These are phyloP conservation scores for Acanthamoeba quina DNA, from an alignment of 208 protist species.

Conservation along the genomic window DNA sequence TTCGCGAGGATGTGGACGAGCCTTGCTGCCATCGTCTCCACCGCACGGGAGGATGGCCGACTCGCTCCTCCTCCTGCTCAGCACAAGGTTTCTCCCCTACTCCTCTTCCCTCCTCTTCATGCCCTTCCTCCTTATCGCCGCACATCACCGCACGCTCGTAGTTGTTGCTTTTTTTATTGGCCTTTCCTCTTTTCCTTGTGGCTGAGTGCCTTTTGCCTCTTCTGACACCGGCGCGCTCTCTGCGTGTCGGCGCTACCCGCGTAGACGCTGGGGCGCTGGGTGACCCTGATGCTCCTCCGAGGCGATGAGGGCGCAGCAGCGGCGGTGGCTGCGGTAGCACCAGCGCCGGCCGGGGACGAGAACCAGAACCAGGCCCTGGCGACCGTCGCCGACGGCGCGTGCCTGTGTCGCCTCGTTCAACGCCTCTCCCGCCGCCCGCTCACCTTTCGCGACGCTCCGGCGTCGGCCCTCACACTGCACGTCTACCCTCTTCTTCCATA, in stretches of 20 bases:
- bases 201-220: too few species aligned
- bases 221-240: not conserved
- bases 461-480: not conserved
- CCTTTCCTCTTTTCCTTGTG: not conserved
- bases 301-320: not conserved
- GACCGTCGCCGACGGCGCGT: not conserved
- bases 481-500: not conserved
- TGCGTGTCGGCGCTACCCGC: too few species aligned
- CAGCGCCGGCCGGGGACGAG: not conserved
- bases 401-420: not conserved
- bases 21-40: constrained; percentile 35
- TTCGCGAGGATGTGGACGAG: constrained; percentile 10
- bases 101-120: not conserved
- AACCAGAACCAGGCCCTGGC: not conserved
- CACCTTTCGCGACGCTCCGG: not conserved
- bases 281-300: not conserved
- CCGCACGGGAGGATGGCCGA: constrained; percentile 15
- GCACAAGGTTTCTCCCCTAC: constrained; percentile 7
- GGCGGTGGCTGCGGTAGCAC: not conserved
- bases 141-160: not conserved
- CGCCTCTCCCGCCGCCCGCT: not conserved
- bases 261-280: constrained; percentile 11
- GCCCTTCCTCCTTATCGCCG: not conserved
- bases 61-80: constrained; percentile 43
- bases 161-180: not conserved